Evolutionary conservation across 257 asterid species (phyloP).

Genomic region (Solanum microdontum): DNA sequence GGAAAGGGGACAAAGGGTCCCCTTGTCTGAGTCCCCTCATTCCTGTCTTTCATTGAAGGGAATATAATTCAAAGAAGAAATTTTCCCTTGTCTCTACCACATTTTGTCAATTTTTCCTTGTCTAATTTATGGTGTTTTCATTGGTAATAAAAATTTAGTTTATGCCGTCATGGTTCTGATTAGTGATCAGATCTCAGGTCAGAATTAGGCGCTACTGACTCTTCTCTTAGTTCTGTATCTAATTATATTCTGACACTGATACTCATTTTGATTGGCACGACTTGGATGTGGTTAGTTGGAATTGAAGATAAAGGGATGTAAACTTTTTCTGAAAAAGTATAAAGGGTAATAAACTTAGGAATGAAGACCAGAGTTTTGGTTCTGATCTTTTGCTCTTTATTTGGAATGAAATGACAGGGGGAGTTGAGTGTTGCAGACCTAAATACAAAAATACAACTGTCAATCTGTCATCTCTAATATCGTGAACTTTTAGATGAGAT

Average conservation of each 20-base stretch:
- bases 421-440: background rate
- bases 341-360: background rate
- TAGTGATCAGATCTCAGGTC: background rate
- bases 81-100: background rate
- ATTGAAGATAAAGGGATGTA: background rate
- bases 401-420: background rate
- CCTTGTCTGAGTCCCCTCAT: background rate
- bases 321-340: background rate
- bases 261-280: background rate
- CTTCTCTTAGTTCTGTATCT: background rate
- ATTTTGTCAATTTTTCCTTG: background rate
- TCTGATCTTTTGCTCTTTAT: background rate
- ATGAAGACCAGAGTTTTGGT: background rate
- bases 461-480: background rate
- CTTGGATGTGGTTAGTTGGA: background rate
- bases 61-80: background rate
- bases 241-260: background rate
- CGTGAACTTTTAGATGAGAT: background rate
- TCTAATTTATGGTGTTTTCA: background rate
- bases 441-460: background rate
- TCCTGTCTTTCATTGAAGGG: background rate
- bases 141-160: background rate
- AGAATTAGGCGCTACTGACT: background rate
- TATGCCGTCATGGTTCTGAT: background rate
- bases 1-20: background rate